Evolutionary conservation across 345 rosid species (phyloP).

Genomic region (Sisymbrium irio): DNA sequence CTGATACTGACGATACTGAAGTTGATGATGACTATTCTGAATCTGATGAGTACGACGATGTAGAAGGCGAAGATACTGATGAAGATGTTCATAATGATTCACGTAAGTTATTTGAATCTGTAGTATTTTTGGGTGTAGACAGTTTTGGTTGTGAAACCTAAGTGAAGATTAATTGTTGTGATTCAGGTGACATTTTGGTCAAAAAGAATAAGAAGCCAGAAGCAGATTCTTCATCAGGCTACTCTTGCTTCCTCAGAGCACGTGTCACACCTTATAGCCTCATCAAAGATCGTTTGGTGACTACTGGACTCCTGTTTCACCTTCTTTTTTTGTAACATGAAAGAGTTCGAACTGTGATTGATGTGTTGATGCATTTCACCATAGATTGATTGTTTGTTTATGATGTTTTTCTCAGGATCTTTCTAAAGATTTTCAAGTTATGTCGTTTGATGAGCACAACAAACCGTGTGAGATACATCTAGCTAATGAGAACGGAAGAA

Average conservation of each 20-base stretch:
- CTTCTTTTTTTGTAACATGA: neutral
- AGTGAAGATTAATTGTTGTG: constrained; percentile 16
- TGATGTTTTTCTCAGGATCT: constrained; percentile 25
- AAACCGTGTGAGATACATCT: constrained; percentile 20
- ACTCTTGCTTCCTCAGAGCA: constrained; percentile 11
- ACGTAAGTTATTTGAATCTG: constrained; percentile 14
- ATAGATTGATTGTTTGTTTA: neutral
- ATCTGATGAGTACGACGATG: neutral
- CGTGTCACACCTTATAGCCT: constrained; percentile 27
- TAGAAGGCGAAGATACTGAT: too few relatives aligned
- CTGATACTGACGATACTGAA: neutral
- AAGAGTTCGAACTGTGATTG: too few relatives aligned
- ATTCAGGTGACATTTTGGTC: constrained; percentile 12
- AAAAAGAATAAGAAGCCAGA: constrained; percentile 16
- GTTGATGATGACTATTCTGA: neutral
- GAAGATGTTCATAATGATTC: neutral
- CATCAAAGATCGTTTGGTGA: constrained; percentile 26
- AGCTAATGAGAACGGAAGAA: constrained; percentile 18
- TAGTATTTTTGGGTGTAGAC: neutral
- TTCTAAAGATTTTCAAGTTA: neutral
- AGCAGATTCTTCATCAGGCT: constrained; percentile 13
- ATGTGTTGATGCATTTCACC: neutral
- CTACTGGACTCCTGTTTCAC: neutral
- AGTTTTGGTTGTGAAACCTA: neutral
- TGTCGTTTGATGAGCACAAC: neutral